Evolutionary conservation across 306 rosid species (phyloP).

Genomic region (Rosa persica): DNA sequence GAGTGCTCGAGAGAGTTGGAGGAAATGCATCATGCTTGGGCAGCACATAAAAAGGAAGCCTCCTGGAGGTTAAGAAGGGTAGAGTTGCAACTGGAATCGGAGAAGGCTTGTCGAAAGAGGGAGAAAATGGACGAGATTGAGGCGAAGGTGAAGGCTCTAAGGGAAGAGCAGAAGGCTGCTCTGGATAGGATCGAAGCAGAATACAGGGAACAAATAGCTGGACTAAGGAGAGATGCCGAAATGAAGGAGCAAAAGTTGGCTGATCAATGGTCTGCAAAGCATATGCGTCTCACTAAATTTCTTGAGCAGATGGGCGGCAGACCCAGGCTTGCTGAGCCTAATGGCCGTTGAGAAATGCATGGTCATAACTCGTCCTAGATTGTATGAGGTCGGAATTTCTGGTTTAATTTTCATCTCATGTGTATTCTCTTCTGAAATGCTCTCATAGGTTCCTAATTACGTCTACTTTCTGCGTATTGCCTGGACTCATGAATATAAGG

Average conservation of each 20-base stretch:
- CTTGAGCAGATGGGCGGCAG: constrained; percentile 81
- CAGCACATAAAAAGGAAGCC: constrained; percentile 81
- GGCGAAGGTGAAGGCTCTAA: constrained; percentile 72
- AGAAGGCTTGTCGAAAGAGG: constrained; percentile 71
- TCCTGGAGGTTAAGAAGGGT: constrained; percentile 86
- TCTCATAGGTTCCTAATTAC: constrained; percentile 23
- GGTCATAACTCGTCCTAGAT: neutral
- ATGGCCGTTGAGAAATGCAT: constrained; percentile 50
- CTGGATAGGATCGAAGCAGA: constrained; percentile 85
- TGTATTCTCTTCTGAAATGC: constrained; percentile 26
- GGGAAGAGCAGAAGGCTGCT: constrained; percentile 72
- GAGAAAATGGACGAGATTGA: constrained; percentile 86
- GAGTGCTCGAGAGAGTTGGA: constrained; percentile 91
- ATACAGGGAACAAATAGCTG: constrained; percentile 76
- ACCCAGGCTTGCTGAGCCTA: constrained; percentile 58
- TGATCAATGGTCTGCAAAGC: constrained; percentile 92
- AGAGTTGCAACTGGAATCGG: constrained; percentile 88
- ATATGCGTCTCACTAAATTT: constrained; percentile 64
- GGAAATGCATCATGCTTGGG: constrained; percentile 81
- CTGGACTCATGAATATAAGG: constrained; percentile 27
- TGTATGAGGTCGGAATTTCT: constrained; percentile 4
- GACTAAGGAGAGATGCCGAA: constrained; percentile 83
- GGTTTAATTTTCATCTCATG: constrained; percentile 30
- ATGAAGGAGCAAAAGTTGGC: constrained; percentile 89
- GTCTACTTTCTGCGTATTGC: constrained; percentile 20